These are phyloP conservation scores for Pseudozyma flocculosa DNA, from an alignment of 1,284 basidiomycete species.

Conservation along the genomic window DNA sequence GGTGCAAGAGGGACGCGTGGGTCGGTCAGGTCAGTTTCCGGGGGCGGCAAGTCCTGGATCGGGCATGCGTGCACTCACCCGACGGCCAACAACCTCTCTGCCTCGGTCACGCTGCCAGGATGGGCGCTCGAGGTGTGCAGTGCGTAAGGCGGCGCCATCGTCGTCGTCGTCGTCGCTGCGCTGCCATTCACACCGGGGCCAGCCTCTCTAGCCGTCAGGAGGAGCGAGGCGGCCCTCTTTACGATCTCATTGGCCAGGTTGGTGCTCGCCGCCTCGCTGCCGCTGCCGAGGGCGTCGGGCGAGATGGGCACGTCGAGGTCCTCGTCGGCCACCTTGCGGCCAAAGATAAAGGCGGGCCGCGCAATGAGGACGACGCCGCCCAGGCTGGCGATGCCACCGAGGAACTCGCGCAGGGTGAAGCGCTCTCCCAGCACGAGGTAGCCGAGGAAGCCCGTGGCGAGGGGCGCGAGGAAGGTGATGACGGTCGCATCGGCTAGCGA, in stretches of 20 bases:
- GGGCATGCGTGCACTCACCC: constrained; percentile 57
- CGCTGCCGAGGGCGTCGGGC: constrained; percentile 2
- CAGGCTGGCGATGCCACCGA: constrained; percentile 69
- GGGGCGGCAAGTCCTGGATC: too few relatives aligned
- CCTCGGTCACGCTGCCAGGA: constrained; percentile 50
- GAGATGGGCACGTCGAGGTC: constrained; percentile 15
- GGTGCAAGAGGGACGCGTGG: too few relatives aligned
- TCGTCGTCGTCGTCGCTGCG: too few relatives aligned
- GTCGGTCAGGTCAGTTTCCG: too few relatives aligned
- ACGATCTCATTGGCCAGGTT: too few relatives aligned
- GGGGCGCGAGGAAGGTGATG: constrained; percentile 73
- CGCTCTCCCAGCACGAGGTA: constrained; percentile 70
- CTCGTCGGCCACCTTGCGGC: constrained; percentile 16
- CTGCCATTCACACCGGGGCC: too few relatives aligned
- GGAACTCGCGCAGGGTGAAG: constrained; percentile 66
- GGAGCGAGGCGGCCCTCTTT: too few relatives aligned
- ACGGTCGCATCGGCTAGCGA: constrained; percentile 75
- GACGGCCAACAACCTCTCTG: constrained; percentile 64
- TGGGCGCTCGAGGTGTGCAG: too few relatives aligned
- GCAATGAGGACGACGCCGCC: constrained; percentile 67
- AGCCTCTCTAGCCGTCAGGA: too few relatives aligned
- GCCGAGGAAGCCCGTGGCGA: constrained; percentile 70
- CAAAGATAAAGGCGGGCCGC: constrained; percentile 36
- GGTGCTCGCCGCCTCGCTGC: too few relatives aligned
- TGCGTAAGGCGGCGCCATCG: too few relatives aligned